A percentile compares a stretch with the other conserved stretches of the same genome.
phyloP scores from a whole-genome alignment of 2,329 filamentous ascomycete genomes.

The Penicillium sp. region DNA sequence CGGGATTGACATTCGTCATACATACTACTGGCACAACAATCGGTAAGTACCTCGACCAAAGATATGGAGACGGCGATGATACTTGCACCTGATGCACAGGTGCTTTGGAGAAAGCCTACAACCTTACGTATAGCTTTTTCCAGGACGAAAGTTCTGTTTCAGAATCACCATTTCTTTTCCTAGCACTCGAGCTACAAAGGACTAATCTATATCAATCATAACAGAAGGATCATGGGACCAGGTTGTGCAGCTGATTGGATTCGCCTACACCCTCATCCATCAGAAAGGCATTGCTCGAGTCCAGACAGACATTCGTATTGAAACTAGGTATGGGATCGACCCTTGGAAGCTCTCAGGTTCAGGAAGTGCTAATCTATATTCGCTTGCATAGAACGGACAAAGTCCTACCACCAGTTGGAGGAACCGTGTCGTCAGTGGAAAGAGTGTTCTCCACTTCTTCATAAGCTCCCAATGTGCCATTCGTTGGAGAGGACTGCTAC shows the following conservation, averaged over 20 bases:
- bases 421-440: slow-evolving; percentile 67
- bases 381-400: slow-evolving; percentile 67
- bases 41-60: slow-evolving; percentile 55
- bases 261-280: slow-evolving; percentile 74
- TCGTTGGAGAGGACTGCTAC: background rate
- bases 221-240: slow-evolving; percentile 85
- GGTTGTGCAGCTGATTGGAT: slow-evolving; percentile 75
- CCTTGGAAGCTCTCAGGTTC: background rate
- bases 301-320: slow-evolving; percentile 81
- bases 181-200: background rate
- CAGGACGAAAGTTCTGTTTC: too few relatives aligned
- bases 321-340: slow-evolving; percentile 61
- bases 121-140: background rate
- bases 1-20: slow-evolving; percentile 77
- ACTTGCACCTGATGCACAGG: background rate
- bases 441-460: slow-evolving; percentile 42
- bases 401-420: slow-evolving; percentile 66
- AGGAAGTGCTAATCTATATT: background rate
- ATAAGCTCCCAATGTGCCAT: background rate
- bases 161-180: background rate
- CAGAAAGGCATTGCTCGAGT: slow-evolving; percentile 72
- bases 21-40: slow-evolving; percentile 88
- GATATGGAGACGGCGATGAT: background rate
- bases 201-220: background rate
- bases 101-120: background rate